phyloP scores from a whole-genome alignment of 2,329 filamentous ascomycete genomes.

The Byssoonygena ceratinophila region DNA sequence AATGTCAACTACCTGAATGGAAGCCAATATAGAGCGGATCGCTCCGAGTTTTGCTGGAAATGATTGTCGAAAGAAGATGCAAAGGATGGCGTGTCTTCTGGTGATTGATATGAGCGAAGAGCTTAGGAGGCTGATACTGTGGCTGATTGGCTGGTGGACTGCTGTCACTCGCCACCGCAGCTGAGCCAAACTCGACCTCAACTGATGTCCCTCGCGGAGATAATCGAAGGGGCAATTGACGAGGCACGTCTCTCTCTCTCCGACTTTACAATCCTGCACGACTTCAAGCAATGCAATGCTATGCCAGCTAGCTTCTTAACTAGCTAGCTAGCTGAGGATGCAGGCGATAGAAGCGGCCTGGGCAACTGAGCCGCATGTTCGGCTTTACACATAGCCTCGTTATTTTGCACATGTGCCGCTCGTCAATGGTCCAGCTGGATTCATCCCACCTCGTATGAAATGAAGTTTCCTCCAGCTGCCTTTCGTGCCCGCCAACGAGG shows the following conservation, averaged over 20 bases:
- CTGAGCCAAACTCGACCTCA: slow-evolving; percentile 2
- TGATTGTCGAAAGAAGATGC: background rate
- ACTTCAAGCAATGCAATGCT: too few species aligned
- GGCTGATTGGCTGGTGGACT: slow-evolving; percentile 5
- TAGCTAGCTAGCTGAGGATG: too few species aligned
- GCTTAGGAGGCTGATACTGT: too few species aligned
- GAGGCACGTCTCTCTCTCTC: too few species aligned
- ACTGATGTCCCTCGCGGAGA: background rate
- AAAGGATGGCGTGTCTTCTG: background rate
- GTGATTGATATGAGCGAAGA: too few species aligned
- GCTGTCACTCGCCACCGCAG: background rate
- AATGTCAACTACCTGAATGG: background rate
- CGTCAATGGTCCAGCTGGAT: background rate
- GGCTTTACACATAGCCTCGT: background rate
- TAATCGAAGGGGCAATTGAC: too few species aligned
- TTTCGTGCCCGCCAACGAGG: background rate
- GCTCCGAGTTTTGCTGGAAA: background rate
- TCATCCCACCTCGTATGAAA: background rate
- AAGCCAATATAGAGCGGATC: background rate
- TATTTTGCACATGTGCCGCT: background rate
- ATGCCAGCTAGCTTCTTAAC: too few species aligned
- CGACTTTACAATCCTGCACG: too few species aligned
- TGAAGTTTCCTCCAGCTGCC: slow-evolving; percentile 3
- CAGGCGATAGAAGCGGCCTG: too few species aligned
- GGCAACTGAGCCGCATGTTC: background rate